Evolutionary conservation across 2,329 filamentous ascomycete species (phyloP), one percentile per base, ranked within the genome.

Genomic region (Exophiala mesophila): DNA sequence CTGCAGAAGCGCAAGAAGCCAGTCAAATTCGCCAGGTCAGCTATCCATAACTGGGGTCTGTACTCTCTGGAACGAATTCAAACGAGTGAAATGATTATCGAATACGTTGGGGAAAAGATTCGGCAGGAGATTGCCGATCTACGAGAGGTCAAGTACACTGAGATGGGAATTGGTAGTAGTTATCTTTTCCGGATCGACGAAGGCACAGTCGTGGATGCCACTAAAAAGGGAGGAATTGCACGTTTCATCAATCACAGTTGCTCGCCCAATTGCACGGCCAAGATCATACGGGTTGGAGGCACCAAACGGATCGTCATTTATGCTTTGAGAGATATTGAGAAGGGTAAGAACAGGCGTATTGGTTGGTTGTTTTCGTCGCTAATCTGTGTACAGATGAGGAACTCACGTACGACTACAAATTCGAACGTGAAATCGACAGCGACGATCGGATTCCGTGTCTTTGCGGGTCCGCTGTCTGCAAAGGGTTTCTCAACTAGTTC

Each of bases 321-420:
- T 71, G 92, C 92, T 28, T 72, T 97, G 62, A 82, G 92, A 62
- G 90, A 97, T 66, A 98, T 98, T 66, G 80, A 80, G 57, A 82
- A 90, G 75, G 92, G 92, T 96, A 78, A 74, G 86, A 19, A 33
- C 26, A 18, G 18, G 39, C 36, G 12, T 39, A 24, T 13, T 10
- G 18, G 17, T 34, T 26, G 23, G 23, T 7, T 26, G 23, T 26
- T 26, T 26, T 26, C n/a, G n/a, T n/a, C n/a, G 43, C 63, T 61
- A 57, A 69, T 56, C 26, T 31, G 39, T 41, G 32, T 20, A 49
- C 60, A 98, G 92, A 96, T 63, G 92, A 98, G 69, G 92, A 98
- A 73, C 81, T 98, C 63, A 98, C 92, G 2, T 98, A 98, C 71
- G 92, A 98, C 72, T 98, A 98, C 77, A 98, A 98, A 67, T 98